Percentiles rank a stretch among this genome's conserved stretches.
Evolutionary conservation across 768 basidiomycete species (phyloP).

Genomic region (Mrakia gelida): DNA sequence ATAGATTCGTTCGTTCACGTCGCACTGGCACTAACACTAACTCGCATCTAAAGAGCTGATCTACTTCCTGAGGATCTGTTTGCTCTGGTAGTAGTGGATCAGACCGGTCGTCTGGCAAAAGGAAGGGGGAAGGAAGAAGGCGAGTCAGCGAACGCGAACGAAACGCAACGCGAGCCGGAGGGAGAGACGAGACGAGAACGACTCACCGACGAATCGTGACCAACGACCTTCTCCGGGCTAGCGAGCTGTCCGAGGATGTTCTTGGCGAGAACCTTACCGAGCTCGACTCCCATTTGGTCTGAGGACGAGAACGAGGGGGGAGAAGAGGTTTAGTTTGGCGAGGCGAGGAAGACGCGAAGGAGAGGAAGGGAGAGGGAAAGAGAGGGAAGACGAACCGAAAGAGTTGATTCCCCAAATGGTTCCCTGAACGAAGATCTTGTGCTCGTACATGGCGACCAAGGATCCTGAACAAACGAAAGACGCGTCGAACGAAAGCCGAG

Average conservation of each 20-base stretch:
- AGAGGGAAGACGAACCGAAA: constrained; percentile 60
- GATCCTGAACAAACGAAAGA: constrained; percentile 49
- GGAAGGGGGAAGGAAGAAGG: no score
- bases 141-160: no score
- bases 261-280: constrained; percentile 72
- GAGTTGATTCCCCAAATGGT: constrained; percentile 98
- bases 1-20: no score
- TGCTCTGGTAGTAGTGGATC: constrained; percentile 93
- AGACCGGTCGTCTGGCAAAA: constrained; percentile 67
- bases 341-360: not conserved
- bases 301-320: constrained; percentile 21
- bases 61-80: constrained; percentile 36
- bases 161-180: no score
- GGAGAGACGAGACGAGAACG: no score
- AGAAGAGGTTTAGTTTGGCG: not conserved
- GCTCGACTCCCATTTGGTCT: constrained; percentile 86
- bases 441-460: constrained; percentile 87
- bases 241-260: constrained; percentile 84
- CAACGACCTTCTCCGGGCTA: constrained; percentile 57
- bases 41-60: no score
- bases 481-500: no score
- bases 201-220: constrained; percentile 73
- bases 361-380: not conserved
- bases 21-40: no score
- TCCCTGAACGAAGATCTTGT: constrained; percentile 98